These are phyloP conservation scores for Aspergillus cejpii DNA, from an alignment of 2,329 filamentous ascomycete genomes.

Conservation along the genomic window DNA sequence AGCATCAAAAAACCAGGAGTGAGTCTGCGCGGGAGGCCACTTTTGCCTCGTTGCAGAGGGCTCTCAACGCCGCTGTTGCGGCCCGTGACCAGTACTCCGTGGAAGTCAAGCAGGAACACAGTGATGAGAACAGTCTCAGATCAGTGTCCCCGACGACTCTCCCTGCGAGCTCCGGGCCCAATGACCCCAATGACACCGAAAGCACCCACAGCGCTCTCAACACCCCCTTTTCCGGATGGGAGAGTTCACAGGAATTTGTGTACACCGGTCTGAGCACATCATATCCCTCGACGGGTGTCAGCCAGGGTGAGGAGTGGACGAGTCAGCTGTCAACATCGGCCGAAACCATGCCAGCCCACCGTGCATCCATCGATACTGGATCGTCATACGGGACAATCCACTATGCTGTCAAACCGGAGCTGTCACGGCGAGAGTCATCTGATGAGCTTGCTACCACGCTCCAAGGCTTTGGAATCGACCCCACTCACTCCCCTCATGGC, in stretches of 20 bases:
- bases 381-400: constrained; percentile 28
- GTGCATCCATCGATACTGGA: constrained; percentile 20
- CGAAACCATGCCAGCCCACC: constrained; percentile 16
- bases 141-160: constrained; percentile 26
- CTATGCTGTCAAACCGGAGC: constrained; percentile 31
- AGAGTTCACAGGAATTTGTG: constrained; percentile 22
- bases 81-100: constrained; percentile 30
- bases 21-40: constrained; percentile 38
- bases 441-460: constrained; percentile 32
- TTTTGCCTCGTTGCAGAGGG: constrained; percentile 41
- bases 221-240: constrained; percentile 26
- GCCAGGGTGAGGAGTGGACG: constrained; percentile 25
- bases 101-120: constrained; percentile 17
- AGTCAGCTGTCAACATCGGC: constrained; percentile 15
- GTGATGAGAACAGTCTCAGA: constrained; percentile 21
- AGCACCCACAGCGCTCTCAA: constrained; percentile 13
- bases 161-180: constrained; percentile 14
- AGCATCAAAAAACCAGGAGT: constrained; percentile 34
- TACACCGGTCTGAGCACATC: constrained; percentile 19
- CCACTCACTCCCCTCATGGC: constrained; percentile 17
- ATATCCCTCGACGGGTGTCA: constrained; percentile 15
- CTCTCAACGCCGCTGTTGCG: constrained; percentile 39
- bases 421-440: constrained; percentile 29
- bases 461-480: constrained; percentile 33
- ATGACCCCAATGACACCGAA: constrained; percentile 7